Conservation (phyloP, 2,329 filamentous ascomycete species). For the Trichoderma pleuroti region DNA sequence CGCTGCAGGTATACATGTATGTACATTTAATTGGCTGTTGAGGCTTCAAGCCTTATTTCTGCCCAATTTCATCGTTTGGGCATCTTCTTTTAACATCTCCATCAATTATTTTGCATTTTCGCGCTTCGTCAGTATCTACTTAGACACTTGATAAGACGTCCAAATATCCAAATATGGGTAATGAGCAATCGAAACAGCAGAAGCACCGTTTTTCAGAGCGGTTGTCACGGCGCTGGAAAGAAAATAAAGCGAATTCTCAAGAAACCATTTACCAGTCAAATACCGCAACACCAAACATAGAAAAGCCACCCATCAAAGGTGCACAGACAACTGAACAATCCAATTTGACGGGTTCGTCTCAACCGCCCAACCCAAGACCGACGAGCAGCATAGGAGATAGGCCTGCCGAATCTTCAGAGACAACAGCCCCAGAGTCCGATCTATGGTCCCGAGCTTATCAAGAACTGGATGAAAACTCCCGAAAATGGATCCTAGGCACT, state of each 20-base stretch:
- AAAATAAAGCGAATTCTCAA: too few species aligned
- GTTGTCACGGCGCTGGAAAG: too few species aligned
- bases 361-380: neutral
- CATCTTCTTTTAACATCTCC: neutral
- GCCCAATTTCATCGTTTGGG: neutral
- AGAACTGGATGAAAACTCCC: neutral
- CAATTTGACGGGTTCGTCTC: neutral
- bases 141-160: neutral
- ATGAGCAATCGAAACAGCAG: too few species aligned
- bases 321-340: neutral
- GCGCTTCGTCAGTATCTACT: neutral
- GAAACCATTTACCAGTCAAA: neutral
- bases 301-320: neutral
- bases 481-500: neutral
- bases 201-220: too few species aligned
- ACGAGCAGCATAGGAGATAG: neutral
- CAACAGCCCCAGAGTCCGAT: neutral
- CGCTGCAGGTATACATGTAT: too few species aligned
- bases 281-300: neutral
- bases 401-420: neutral
- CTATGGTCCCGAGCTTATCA: neutral
- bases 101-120: neutral
- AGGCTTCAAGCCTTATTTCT: neutral
- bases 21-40: neutral
- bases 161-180: neutral